Evolutionary conservation across 805 yeast genomes (phyloP).

Genomic region (Pichia sporocuriosa): DNA sequence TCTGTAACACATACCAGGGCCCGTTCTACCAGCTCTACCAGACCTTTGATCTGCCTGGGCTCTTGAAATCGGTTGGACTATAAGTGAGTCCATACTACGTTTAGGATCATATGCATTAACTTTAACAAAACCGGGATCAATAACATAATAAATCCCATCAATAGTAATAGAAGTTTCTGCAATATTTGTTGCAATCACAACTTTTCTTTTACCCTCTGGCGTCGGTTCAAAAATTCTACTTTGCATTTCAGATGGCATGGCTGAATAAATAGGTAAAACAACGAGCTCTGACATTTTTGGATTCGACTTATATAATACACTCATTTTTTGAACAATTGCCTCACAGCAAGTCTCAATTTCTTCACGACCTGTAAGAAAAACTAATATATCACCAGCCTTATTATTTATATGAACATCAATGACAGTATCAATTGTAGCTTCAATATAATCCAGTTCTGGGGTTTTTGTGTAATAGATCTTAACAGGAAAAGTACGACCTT

Average conservation of each 20-base stretch:
- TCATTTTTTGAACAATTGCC: constrained; percentile 56
- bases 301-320: constrained; percentile 47
- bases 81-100: constrained; percentile 84
- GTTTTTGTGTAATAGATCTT: constrained; percentile 72
- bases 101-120: constrained; percentile 83
- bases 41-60: constrained; percentile 95
- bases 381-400: constrained; percentile 71
- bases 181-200: constrained; percentile 89
- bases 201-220: constrained; percentile 76
- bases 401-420: constrained; percentile 81
- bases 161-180: constrained; percentile 97
- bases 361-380: constrained; percentile 86
- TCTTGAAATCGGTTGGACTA: constrained; percentile 80
- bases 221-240: constrained; percentile 84
- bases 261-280: constrained; percentile 83
- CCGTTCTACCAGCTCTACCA: constrained; percentile 97
- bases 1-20: constrained; percentile 91
- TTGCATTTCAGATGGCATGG: constrained; percentile 87
- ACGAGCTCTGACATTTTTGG: constrained; percentile 53
- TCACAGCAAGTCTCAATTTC: constrained; percentile 91
- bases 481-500: constrained; percentile 90
- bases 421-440: constrained; percentile 76
- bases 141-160: constrained; percentile 85
- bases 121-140: constrained; percentile 94
- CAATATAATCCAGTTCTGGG: constrained; percentile 82